Base-by-base conservation (phyloP, 805 yeast genomes). In the Metschnikowia kunwiensis region DNA sequence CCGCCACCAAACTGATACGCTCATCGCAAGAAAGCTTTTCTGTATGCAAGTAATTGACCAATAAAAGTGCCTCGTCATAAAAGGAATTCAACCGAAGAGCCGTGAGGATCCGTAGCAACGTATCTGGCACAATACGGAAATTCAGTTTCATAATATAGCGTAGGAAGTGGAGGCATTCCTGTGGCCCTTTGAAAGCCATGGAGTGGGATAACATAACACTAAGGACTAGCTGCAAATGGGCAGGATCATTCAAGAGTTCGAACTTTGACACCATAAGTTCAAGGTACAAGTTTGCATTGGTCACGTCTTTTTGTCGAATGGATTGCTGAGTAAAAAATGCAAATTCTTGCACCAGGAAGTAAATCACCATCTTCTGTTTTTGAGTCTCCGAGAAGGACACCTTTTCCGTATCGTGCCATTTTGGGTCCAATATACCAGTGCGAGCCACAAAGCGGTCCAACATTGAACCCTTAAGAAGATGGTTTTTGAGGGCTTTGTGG, bases 111-210 rank as follows among this genome's bases (percentile, higher is more conserved):
- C 52, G 45, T 14, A 61, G 32, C 5, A 64, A 41, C 1, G 58
- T 51, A 2, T 47, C 44, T 11, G 57, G 55, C 7, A 46, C 40
- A 6, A 67, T 43, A 15, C 49, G 42, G 8, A 68, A 35, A 2
- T 53, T 38, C 29, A 59, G 54, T 15, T 56, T 47, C 10, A 45
- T 28, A 56, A 66, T 61, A 34, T 63, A 66, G 32, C 50, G 48
- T 25, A 68, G 47, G 3, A 66, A 60, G 11, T 56, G 55, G 8
- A 56, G 39, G 33, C 68, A 61, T 16, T 53, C 51, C 18, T 56
- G 51, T 0, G 65, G 53, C 1, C 70, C 68, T 36, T 62, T 65
- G 46, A 65, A 65, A 4, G 53, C 47, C 65, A 65, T 65, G 9
- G 63, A 50, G 36, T 65, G 60, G 20, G 50, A 40, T 20, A 65